Base-by-base conservation (phyloP, 495 filamentous ascomycete genomes). In the Neurospora sp. region DNA sequence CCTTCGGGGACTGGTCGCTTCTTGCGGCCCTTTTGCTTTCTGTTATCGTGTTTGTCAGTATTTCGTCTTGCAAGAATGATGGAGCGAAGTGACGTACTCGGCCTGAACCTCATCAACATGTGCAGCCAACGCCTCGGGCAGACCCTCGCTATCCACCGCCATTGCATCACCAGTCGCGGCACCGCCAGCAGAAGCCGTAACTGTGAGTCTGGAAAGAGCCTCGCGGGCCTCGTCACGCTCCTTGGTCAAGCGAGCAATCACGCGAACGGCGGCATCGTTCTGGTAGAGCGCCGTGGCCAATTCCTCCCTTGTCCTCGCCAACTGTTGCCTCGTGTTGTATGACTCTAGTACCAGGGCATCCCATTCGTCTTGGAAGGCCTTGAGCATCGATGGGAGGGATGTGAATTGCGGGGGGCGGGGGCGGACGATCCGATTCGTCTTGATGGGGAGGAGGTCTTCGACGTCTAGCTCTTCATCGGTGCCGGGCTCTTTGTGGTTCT, bases 331-430 rank as follows among this genome's bases (percentile, higher is more conserved):
- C 42, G 98, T 83, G 69, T 92, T 93, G 80, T 93, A 97, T 69
- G 93, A 90, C 81, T 99, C 96, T 22, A 99, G 84, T 39, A 94
- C 92, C 38, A 98, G 80, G 10, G 96, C 91, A 81, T 99, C 96
- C 96, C 96, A 99, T 86, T 99, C 96, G 77, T 97, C 95, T 76
- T 99, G 96, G 78, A 99, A 98, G n/a, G 93, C 91, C 45, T 91
- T 92, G 73, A 99, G 92, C 35, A 99, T 87, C n/a, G 96, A 93
- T 8, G 96, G 96, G 74, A 99, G 96, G 37, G 96, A 98, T 68
- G 96, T 98, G 75, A 98, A 91, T 35, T 93, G 96, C 41, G 96
- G 94, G 47, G 96, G 96, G 78, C 96, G 89, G 68, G 96, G 94
- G 74, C 91, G 90, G 69, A 97, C 92, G 73, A 92, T 86, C 81